Conservation (phyloP, 805 yeast genomes). For the Hanseniaspora lindneri region DNA sequence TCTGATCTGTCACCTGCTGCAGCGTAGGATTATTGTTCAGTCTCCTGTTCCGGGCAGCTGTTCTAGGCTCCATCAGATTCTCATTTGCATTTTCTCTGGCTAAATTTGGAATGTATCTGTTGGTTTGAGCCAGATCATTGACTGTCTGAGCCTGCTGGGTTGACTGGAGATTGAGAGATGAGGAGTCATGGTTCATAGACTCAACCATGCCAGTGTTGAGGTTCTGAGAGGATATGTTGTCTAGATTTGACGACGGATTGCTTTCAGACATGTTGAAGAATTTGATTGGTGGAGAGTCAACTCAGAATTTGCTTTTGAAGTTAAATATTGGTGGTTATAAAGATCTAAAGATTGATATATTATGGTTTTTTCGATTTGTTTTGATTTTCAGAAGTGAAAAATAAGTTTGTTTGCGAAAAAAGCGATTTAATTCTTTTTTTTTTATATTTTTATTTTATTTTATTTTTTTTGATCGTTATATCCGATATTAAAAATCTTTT, state of each 20-base stretch:
- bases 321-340: no score
- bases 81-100: slow-evolving; percentile 4
- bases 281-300: no score
- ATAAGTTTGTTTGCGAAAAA: no score
- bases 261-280: slow-evolving; percentile 10
- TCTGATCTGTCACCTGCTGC: slow-evolving; percentile 76
- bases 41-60: slow-evolving; percentile 29
- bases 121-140: neutral
- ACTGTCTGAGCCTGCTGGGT: neutral
- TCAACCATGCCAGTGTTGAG: neutral
- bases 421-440: no score
- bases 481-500: no score
- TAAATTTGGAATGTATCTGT: slow-evolving; percentile 1
- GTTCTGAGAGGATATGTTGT: slow-evolving; percentile 9
- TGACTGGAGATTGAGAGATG: slow-evolving; percentile 7
- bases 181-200: slow-evolving; percentile 2
- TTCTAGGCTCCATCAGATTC: neutral
- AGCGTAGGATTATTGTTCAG: slow-evolving; percentile 42
- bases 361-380: no score
- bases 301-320: no score
- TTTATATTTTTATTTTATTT: no score
- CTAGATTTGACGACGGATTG: slow-evolving; percentile 7
- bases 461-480: no score
- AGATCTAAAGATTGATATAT: no score
- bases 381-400: no score